Evolutionary conservation across 106 monocot genomes (phyloP).

Genomic region (Gastrodia elata): DNA sequence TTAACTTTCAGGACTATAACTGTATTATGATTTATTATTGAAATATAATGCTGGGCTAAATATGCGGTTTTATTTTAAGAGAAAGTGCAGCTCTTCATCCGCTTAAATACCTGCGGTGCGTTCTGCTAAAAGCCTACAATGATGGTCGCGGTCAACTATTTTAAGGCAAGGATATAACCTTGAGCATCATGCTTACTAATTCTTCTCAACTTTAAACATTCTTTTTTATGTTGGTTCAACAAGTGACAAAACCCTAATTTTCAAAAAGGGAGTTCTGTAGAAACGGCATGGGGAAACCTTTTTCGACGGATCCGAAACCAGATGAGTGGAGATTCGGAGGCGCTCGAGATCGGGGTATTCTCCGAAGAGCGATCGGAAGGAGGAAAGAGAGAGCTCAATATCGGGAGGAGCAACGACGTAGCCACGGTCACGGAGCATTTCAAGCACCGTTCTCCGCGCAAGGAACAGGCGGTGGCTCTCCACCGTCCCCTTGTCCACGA

Average conservation of each 20-base stretch:
- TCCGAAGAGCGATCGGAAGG: slow-evolving; percentile 6
- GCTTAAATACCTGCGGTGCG: no score
- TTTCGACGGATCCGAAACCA: slow-evolving; percentile 10
- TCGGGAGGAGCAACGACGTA: slow-evolving; percentile 33
- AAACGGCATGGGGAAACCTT: slow-evolving; percentile 1
- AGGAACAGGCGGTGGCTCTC: slow-evolving; percentile 80
- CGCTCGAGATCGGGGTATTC: slow-evolving; percentile 9
- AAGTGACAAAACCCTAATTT: background rate
- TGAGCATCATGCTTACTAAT: no score
- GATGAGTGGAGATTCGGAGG: slow-evolving; percentile 10
- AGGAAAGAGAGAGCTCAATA: slow-evolving; percentile 3
- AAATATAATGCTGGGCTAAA: no score
- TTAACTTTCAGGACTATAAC: no score
- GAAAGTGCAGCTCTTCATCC: no score
- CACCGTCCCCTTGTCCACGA: slow-evolving; percentile 49
- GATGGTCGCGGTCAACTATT: no score
- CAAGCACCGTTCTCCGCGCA: slow-evolving; percentile 63
- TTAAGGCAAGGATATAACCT: no score
- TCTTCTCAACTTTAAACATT: no score
- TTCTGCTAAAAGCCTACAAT: no score
- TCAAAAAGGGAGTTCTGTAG: background rate
- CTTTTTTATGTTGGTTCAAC: no score
- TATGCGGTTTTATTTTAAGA: no score
- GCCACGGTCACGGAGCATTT: slow-evolving; percentile 88
- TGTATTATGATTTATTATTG: no score